Percentiles rank a stretch among this genome's conserved stretches.
Conservation (phyloP, 192 early-diverging fungal genomes). For the Coemansia sp. region DNA sequence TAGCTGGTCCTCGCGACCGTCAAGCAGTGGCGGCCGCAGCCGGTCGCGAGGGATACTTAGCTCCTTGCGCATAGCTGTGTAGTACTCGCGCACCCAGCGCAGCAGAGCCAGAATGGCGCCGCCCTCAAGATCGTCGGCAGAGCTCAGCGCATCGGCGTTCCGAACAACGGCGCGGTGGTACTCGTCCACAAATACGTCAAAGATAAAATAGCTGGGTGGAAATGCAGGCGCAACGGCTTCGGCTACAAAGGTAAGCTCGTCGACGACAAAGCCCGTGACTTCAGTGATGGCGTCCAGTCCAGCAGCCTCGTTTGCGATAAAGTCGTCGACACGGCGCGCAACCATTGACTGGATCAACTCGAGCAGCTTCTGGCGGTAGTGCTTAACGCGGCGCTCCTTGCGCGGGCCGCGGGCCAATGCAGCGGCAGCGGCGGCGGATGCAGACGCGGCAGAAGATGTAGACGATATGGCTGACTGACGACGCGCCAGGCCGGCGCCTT, state of each 20-base stretch:
- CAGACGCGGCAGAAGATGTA: too few species aligned
- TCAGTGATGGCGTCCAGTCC: constrained; percentile 42
- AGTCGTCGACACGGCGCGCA: constrained; percentile 34
- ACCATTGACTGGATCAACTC: constrained; percentile 42
- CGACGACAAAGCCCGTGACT: constrained; percentile 77
- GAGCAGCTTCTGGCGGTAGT: constrained; percentile 49
- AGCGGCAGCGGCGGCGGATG: constrained; percentile 1
- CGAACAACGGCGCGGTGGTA: constrained; percentile 92
- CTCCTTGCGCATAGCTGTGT: constrained; percentile 80
- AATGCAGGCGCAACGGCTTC: constrained; percentile 87
- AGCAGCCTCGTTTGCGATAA: constrained; percentile 58
- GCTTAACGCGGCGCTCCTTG: constrained; percentile 39
- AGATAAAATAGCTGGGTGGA: constrained; percentile 91
- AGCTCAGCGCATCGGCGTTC: constrained; percentile 70
- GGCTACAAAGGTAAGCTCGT: constrained; percentile 83
- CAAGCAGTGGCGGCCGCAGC: constrained; percentile 82
- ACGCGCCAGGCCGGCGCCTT: constrained; percentile 25
- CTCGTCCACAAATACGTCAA: constrained; percentile 91
- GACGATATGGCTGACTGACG: constrained; percentile 17
- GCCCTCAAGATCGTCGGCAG: constrained; percentile 70
- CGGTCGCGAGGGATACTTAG: constrained; percentile 86
- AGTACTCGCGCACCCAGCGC: constrained; percentile 90
- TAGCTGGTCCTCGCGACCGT: constrained; percentile 88
- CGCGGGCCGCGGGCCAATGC: constrained; percentile 17
- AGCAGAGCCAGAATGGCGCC: constrained; percentile 82